A percentile compares a stretch with the other conserved stretches of the same genome.
Evolutionary conservation across 768 basidiomycete species (phyloP).

Genomic region (Symmetrospora coprosmae): DNA sequence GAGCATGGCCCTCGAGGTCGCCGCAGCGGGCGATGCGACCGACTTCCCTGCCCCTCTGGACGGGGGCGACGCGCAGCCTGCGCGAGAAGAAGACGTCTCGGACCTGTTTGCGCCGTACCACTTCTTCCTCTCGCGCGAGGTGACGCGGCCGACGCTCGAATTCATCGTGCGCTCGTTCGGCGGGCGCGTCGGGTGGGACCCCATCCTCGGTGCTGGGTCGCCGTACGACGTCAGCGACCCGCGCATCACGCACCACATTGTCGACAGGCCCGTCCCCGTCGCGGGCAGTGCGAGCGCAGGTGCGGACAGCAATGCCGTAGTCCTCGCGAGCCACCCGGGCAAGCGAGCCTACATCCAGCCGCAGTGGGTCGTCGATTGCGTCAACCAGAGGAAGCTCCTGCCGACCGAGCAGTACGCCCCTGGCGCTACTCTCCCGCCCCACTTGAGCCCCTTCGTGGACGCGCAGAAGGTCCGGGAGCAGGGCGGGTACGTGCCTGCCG

Average conservation of each 20-base stretch:
- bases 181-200: constrained; percentile 74
- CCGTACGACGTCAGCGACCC: constrained; percentile 58
- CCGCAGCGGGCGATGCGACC: constrained; percentile 30
- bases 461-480: constrained; percentile 40
- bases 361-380: constrained; percentile 93
- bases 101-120: constrained; percentile 72
- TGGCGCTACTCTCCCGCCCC: constrained; percentile 75
- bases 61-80: constrained; percentile 32
- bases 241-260: constrained; percentile 83
- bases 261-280: constrained; percentile 59
- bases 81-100: constrained; percentile 37
- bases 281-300: constrained; percentile 26
- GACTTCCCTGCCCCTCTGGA: constrained; percentile 33
- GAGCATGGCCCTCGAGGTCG: constrained; percentile 29
- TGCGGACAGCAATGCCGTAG: neutral
- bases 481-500: constrained; percentile 41
- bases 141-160: constrained; percentile 78
- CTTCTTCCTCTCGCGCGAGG: constrained; percentile 88
- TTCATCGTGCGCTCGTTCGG: constrained; percentile 85
- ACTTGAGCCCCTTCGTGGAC: constrained; percentile 88
- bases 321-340: constrained; percentile 39
- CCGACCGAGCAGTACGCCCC: constrained; percentile 73
- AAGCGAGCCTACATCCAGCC: constrained; percentile 84
- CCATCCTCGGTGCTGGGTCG: constrained; percentile 63
- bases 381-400: constrained; percentile 71